Evolutionary conservation across 2,329 filamentous ascomycete genomes (phyloP).

Genomic region (Penicillium brasilianum): DNA sequence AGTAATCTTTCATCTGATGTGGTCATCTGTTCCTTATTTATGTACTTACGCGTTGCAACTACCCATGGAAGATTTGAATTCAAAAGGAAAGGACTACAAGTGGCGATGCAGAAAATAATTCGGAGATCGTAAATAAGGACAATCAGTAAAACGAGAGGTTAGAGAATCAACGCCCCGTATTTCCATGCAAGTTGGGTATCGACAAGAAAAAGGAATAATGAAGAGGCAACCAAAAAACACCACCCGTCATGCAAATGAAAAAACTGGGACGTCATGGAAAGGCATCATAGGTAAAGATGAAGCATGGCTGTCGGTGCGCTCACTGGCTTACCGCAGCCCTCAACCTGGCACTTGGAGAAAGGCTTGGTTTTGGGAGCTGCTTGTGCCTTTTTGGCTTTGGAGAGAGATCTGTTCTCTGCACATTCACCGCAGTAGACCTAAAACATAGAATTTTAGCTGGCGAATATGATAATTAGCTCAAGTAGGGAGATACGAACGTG

Average conservation of each 20-base stretch:
- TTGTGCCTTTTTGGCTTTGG: conserved; percentile 40
- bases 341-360: conserved; percentile 52
- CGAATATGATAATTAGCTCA: neutral
- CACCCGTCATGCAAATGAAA: conserved; percentile 27
- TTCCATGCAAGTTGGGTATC: conserved; percentile 34
- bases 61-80: neutral
- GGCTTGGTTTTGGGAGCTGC: conserved; percentile 40
- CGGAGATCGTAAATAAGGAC: neutral
- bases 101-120: neutral
- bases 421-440: conserved; percentile 58
- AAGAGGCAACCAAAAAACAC: conserved; percentile 23
- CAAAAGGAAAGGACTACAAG: neutral
- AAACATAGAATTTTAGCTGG: conserved; percentile 13
- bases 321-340: conserved; percentile 48
- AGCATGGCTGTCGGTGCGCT: conserved; percentile 50
- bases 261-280: conserved; percentile 7
- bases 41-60: neutral
- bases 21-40: neutral
- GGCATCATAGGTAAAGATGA: conserved; percentile 52
- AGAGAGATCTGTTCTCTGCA: conserved; percentile 45
- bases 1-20: neutral
- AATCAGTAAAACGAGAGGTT: neutral
- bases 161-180: conserved; percentile 20
- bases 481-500: conserved; percentile 67
- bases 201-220: conserved; percentile 17